These are phyloP conservation scores for Brettanomyces sp. DNA, from an alignment of 805 yeast species.

Conservation along the genomic window DNA sequence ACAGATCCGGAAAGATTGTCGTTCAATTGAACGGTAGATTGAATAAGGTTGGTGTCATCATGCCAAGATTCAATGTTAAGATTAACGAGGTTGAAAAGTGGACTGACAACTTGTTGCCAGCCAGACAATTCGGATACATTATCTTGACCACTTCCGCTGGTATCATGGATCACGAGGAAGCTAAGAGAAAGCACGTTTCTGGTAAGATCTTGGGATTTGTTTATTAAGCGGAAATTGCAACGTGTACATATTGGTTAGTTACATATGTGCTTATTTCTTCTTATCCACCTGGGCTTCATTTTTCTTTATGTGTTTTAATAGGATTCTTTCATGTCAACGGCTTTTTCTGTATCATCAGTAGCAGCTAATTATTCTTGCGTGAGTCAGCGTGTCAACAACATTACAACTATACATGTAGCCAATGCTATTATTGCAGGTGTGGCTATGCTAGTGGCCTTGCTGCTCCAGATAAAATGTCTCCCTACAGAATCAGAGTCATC, in stretches of 20 bases:
- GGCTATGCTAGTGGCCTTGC: neutral
- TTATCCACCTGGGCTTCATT: neutral
- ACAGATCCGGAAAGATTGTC: slow-evolving; percentile 98
- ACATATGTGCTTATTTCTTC: neutral
- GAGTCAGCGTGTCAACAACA: no score
- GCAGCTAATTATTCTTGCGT: no score
- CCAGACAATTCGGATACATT: slow-evolving; percentile 98
- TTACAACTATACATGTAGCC: no score
- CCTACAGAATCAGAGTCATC: neutral
- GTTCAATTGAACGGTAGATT: slow-evolving; percentile 96
- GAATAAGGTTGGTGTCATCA: slow-evolving; percentile 98
- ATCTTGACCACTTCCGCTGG: slow-evolving; percentile 99
- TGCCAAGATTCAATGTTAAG: slow-evolving; percentile 98
- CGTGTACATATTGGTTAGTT: neutral
- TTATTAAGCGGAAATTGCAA: slow-evolving; percentile 40
- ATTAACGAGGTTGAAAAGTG: slow-evolving; percentile 94
- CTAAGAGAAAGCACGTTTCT: slow-evolving; percentile 99
- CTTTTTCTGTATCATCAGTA: no score
- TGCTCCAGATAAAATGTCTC: neutral
- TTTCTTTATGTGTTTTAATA: no score
- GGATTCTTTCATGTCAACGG: no score
- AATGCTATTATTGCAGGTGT: no score
- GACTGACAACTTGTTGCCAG: slow-evolving; percentile 97
- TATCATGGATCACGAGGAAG: slow-evolving; percentile 99
- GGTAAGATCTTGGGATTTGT: slow-evolving; percentile 99